phyloP scores from a whole-genome alignment of 1,139 yeast species.

The Eremothecium coryli region DNA sequence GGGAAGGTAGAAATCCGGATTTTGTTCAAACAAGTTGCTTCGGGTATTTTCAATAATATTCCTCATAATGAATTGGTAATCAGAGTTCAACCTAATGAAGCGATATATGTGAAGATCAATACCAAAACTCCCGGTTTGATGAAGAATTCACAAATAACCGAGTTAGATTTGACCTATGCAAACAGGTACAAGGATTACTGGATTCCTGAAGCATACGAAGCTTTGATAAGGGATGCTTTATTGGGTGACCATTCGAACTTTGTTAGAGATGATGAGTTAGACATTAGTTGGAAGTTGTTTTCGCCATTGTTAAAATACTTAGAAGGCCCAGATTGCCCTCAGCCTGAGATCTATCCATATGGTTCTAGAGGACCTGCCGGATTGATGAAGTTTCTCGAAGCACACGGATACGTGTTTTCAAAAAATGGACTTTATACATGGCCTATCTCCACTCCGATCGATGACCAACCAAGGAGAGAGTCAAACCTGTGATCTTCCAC shows the following conservation, averaged over 20 bases:
- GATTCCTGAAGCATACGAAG: slow-evolving; percentile 98
- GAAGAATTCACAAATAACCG: slow-evolving; percentile 73
- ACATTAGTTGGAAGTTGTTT: slow-evolving; percentile 83
- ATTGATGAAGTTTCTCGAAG: slow-evolving; percentile 50
- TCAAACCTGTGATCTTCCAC: too few relatives aligned
- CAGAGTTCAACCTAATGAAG: slow-evolving; percentile 91
- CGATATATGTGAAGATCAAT: slow-evolving; percentile 84
- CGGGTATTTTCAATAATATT: slow-evolving; percentile 72
- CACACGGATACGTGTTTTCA: slow-evolving; percentile 62
- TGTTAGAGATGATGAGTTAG: slow-evolving; percentile 96
- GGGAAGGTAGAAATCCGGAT: slow-evolving; percentile 90
- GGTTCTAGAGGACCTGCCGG: slow-evolving; percentile 85
- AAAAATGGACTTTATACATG: slow-evolving; percentile 61
- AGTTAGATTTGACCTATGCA: slow-evolving; percentile 79
- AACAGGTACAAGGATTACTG: slow-evolving; percentile 77
- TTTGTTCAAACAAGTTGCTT: slow-evolving; percentile 80
- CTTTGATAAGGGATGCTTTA: slow-evolving; percentile 82
- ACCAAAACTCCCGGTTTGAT: slow-evolving; percentile 89
- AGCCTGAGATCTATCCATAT: slow-evolving; percentile 63
- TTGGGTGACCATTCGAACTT: slow-evolving; percentile 94
- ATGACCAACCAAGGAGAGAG: too few relatives aligned
- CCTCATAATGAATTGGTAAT: slow-evolving; percentile 90
- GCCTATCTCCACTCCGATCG: slow-evolving; percentile 71
- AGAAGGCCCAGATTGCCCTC: slow-evolving; percentile 60
- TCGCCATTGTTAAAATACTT: slow-evolving; percentile 79